Evolutionary conservation across 1,139 yeast species (phyloP), one percentile per base, ranked within the genome.

Genomic region (Debaryomycetaceae sp.): DNA sequence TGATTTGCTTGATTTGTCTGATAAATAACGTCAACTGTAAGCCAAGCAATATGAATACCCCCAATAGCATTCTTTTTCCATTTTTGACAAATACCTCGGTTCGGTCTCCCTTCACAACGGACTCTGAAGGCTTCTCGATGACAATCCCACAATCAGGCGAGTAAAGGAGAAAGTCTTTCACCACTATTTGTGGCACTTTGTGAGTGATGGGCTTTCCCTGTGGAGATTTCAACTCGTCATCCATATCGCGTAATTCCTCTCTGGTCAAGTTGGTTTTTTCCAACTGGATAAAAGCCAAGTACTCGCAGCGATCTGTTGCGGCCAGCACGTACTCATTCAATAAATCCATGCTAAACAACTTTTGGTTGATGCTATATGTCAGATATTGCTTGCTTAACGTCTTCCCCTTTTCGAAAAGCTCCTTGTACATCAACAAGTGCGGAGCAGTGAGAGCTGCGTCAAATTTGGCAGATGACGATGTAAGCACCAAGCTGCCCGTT

Each of bases 141-240:
- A 71, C 53, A 3, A 81, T 50, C 0, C 89, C 95, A 60, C 97
- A 89, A 49, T 89, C 95, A 0, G 96, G 96, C 0, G 96, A 85
- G 47, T 83, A 88, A 13, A 85, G 39, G 16, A 84, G 41, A 4
- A 82, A 84, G 7, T 69, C 57, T 5, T 69, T 53, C 9, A 86
- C 48, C 21, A 58, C 59, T 12, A 89, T 45, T 2, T 56, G 49
- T 0, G 96, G 96, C 2, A 80, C 51, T 5, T 45, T 39, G 0
- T 49, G 38, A 5, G 73, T 67, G 11, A 80, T 69, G 2, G 96
- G 96, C 36, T 82, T 62, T 1, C 96, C 96, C 21, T 71, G 51
- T 0, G 96, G 96, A 41, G 69, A 61, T 11, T 47, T 53, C 18
- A 86, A 56, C 49, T 89, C 97, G 20, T 75, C 71, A 43, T 88